Evolutionary conservation across 2,329 filamentous ascomycete species (phyloP).

Genomic region (Ceratocystis cacaofunesta): DNA sequence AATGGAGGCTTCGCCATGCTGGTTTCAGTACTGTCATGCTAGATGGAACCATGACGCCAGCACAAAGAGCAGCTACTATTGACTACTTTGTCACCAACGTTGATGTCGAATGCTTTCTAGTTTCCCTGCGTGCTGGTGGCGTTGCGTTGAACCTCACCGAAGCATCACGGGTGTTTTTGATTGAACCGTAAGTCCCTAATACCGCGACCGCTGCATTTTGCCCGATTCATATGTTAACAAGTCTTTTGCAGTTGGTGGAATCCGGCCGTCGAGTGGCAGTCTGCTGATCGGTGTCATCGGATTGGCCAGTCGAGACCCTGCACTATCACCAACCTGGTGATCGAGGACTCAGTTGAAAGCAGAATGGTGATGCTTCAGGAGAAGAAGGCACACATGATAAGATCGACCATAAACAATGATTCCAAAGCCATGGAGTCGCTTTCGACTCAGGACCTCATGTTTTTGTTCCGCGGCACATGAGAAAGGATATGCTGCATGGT

Average conservation of each 20-base stretch:
- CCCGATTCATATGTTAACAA: slow-evolving; percentile 3
- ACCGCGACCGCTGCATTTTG: not conserved
- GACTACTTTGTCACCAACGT: slow-evolving; percentile 93
- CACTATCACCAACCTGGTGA: slow-evolving; percentile 84
- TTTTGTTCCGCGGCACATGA: slow-evolving; percentile 66
- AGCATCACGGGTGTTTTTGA: slow-evolving; percentile 85
- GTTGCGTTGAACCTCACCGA: slow-evolving; percentile 93
- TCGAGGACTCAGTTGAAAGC: slow-evolving; percentile 93
- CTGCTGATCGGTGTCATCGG: slow-evolving; percentile 81
- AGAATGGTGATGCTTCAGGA: slow-evolving; percentile 92
- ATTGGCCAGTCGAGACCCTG: slow-evolving; percentile 92
- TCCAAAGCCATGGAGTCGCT: slow-evolving; percentile 82
- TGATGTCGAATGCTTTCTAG: slow-evolving; percentile 88
- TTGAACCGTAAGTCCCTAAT: slow-evolving; percentile 62
- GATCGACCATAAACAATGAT: slow-evolving; percentile 89
- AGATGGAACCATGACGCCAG: slow-evolving; percentile 91
- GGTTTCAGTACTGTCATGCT: slow-evolving; percentile 98
- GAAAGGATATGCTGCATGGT: not conserved
- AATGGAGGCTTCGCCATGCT: slow-evolving; percentile 91
- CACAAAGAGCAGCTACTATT: slow-evolving; percentile 83
- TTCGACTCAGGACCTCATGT: slow-evolving; percentile 84
- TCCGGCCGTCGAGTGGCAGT: slow-evolving; percentile 99
- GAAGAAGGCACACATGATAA: slow-evolving; percentile 98
- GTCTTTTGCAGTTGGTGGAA: slow-evolving; percentile 74
- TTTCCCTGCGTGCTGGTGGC: slow-evolving; percentile 89